A percentile compares a stretch with the other conserved stretches of the same genome.
These are phyloP conservation scores for Scortechinia acanthostroma DNA, from an alignment of 2,329 filamentous ascomycete genomes.

Conservation along the genomic window DNA sequence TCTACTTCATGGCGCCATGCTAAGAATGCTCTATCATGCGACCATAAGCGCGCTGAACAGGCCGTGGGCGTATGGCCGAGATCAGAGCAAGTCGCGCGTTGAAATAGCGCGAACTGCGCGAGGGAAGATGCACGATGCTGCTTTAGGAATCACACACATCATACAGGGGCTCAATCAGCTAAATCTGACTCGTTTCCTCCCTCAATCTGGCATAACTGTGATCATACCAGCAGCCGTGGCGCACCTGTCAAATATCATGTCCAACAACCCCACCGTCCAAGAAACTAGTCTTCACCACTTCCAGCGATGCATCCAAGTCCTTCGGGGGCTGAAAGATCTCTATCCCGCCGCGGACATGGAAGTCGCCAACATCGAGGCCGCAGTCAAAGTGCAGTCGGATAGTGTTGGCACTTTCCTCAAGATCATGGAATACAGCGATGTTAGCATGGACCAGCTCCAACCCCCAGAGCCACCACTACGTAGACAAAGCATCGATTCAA, in stretches of 20 bases:
- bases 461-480: no score
- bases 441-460: no score
- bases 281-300: conserved; percentile 50
- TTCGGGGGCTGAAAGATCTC: conserved; percentile 56
- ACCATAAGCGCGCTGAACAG: background rate
- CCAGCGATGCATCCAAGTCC: conserved; percentile 64
- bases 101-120: background rate
- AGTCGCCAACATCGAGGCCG: background rate
- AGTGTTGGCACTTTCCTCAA: background rate
- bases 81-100: background rate
- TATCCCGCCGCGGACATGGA: conserved; percentile 59
- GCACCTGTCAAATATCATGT: conserved; percentile 64
- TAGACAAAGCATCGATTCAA: no score
- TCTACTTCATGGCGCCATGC: conserved; percentile 1
- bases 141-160: background rate
- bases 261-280: conserved; percentile 47
- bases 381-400: background rate
- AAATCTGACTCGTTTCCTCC: background rate
- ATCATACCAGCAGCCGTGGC: conserved; percentile 55
- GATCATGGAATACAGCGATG: background rate
- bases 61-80: background rate
- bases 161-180: conserved; percentile 1
- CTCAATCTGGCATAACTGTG: conserved; percentile 25
- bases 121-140: background rate
- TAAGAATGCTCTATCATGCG: conserved; percentile 1